A percentile compares a stretch with the other conserved stretches of the same genome.
Evolutionary conservation across 2,329 filamentous ascomycete species (phyloP).

Genomic region (Penicillium palitans): DNA sequence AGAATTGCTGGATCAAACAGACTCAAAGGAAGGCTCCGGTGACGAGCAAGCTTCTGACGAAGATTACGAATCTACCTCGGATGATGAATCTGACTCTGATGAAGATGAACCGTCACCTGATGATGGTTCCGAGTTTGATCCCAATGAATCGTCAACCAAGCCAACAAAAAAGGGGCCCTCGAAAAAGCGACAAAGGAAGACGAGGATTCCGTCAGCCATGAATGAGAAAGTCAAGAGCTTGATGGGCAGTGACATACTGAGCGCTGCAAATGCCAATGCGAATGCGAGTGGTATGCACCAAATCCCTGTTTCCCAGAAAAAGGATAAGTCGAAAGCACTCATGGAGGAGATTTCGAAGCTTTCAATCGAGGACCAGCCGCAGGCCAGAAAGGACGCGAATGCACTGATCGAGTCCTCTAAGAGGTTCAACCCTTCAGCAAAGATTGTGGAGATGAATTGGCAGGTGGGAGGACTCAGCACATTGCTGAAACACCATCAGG

Average conservation of each 20-base stretch:
- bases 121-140: background rate
- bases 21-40: too few species aligned
- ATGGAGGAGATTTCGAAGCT: slow-evolving; percentile 34
- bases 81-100: background rate
- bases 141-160: background rate
- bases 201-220: background rate
- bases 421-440: slow-evolving; percentile 31
- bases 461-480: slow-evolving; percentile 34
- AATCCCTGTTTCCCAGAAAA: slow-evolving; percentile 26
- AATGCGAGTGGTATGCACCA: slow-evolving; percentile 27
- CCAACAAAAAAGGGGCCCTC: background rate
- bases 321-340: slow-evolving; percentile 34
- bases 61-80: background rate
- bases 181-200: too few species aligned
- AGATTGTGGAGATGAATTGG: slow-evolving; percentile 35
- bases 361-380: slow-evolving; percentile 26
- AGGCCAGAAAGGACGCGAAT: slow-evolving; percentile 27
- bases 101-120: background rate
- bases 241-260: background rate
- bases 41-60: background rate
- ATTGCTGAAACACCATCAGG: slow-evolving; percentile 40
- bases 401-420: slow-evolving; percentile 29
- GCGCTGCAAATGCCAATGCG: slow-evolving; percentile 29
- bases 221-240: background rate
- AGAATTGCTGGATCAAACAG: background rate